These are phyloP conservation scores for Boletus rubroflammeus DNA, from an alignment of 768 basidiomycete genomes.

Conservation along the genomic window DNA sequence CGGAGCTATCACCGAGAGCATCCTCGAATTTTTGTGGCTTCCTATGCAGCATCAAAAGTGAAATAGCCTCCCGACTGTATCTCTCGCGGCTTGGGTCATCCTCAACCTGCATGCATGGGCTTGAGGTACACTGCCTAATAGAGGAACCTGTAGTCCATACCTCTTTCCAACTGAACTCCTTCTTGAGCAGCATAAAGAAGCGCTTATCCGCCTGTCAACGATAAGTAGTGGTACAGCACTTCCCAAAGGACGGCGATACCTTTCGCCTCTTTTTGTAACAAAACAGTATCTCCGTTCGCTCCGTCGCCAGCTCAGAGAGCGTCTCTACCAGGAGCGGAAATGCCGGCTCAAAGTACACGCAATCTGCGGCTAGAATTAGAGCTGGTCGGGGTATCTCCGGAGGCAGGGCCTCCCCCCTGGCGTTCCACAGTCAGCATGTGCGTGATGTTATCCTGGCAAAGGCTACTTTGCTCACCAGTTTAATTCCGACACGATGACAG, in stretches of 20 bases:
- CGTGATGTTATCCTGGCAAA: not conserved
- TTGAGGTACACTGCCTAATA: constrained; percentile 1
- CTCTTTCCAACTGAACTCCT: constrained; percentile 70
- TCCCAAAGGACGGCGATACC: constrained; percentile 39
- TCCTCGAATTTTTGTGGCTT: constrained; percentile 6
- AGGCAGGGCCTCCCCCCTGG: constrained; percentile 66
- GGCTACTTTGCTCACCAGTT: constrained; percentile 61
- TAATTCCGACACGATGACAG: constrained; percentile 63
- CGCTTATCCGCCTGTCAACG: constrained; percentile 73
- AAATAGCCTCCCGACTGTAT: constrained; percentile 66
- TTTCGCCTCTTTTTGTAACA: constrained; percentile 94
- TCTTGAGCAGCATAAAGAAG: constrained; percentile 78
- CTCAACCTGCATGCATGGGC: constrained; percentile 44
- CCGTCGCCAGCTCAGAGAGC: constrained; percentile 57
- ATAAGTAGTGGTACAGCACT: not conserved
- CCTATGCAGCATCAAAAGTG: constrained; percentile 44
- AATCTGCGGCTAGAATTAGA: constrained; percentile 86
- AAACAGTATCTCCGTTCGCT: constrained; percentile 70
- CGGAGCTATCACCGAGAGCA: not conserved
- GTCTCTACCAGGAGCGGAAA: constrained; percentile 86
- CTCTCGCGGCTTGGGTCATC: constrained; percentile 58
- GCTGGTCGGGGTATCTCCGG: constrained; percentile 47
- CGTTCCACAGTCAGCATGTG: constrained; percentile 5
- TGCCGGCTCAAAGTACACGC: constrained; percentile 92
- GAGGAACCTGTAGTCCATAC: constrained; percentile 33